Evolutionary conservation across 2,329 filamentous ascomycete genomes (phyloP).

Genomic region (Colletotrichum salicis): DNA sequence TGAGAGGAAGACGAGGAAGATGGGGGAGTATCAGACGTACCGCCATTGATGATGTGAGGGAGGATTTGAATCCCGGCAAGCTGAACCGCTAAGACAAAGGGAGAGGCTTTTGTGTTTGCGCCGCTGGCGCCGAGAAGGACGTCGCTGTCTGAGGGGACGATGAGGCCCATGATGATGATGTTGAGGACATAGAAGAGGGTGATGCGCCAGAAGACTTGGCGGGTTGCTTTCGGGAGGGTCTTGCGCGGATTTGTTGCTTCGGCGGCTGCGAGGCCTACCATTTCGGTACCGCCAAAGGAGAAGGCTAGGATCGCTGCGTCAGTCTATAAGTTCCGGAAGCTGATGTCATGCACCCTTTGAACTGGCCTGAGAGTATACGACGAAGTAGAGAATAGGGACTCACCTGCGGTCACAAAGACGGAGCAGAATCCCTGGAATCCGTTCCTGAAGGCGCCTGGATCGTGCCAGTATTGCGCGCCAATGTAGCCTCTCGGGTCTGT

Average conservation of each 20-base stretch:
- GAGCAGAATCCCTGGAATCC: conserved; percentile 40
- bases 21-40: background rate
- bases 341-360: too few relatives aligned
- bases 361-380: background rate
- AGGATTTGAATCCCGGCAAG: conserved; percentile 62
- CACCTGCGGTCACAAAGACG: conserved; percentile 36
- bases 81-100: conserved; percentile 63
- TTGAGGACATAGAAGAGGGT: conserved; percentile 39
- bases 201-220: conserved; percentile 41
- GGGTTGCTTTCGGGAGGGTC: conserved; percentile 39
- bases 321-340: too few relatives aligned
- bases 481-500: conserved; percentile 36
- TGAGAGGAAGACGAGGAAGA: too few relatives aligned
- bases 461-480: conserved; percentile 38
- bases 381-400: background rate
- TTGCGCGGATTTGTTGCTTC: conserved; percentile 39
- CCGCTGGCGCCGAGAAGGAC: conserved; percentile 41
- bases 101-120: conserved; percentile 57
- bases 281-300: conserved; percentile 39
- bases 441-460: conserved; percentile 39
- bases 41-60: conserved; percentile 63
- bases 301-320: conserved; percentile 17
- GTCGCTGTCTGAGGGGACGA: conserved; percentile 36
- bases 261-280: conserved; percentile 41
- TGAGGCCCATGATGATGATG: conserved; percentile 38